phyloP scores from a whole-genome alignment of 2,329 filamentous ascomycete genomes.

The Fusarium napiforme region DNA sequence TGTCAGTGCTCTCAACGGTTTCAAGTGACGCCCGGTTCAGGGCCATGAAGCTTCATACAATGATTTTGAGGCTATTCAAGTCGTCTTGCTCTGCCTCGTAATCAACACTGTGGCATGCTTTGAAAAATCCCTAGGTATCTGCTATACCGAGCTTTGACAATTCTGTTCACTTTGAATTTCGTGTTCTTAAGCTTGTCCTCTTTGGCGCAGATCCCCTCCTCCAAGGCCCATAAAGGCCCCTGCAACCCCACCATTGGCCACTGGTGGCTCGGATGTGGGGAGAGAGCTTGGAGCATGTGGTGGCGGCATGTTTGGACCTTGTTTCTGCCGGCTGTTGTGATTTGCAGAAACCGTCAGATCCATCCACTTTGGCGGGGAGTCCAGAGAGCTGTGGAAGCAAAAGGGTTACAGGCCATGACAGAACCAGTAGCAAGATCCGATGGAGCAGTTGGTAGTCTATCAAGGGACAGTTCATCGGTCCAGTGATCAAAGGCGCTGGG shows the following conservation, averaged over 20 bases:
- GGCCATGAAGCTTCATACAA: background rate
- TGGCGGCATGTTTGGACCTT: slow-evolving; percentile 33
- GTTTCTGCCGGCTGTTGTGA: slow-evolving; percentile 37
- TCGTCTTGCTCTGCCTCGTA: background rate
- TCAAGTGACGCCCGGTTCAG: slow-evolving; percentile 3
- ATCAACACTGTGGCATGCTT: background rate
- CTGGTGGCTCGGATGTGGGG: slow-evolving; percentile 41
- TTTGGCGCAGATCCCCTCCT: slow-evolving; percentile 22
- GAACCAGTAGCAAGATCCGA: slow-evolving; percentile 18
- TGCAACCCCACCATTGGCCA: slow-evolving; percentile 36
- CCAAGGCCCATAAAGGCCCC: slow-evolving; percentile 1
- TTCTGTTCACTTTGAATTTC: slow-evolving; percentile 5
- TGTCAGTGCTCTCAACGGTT: slow-evolving; percentile 20
- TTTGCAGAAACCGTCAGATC: slow-evolving; percentile 37
- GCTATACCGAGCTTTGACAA: slow-evolving; percentile 5
- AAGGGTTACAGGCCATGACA: slow-evolving; percentile 24
- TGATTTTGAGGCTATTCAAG: background rate
- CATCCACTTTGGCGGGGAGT: slow-evolving; percentile 38
- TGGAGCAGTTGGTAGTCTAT: slow-evolving; percentile 1
- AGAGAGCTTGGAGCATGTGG: slow-evolving; percentile 37
- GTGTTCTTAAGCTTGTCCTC: slow-evolving; percentile 24
- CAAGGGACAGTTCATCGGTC: background rate
- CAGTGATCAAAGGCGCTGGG: background rate
- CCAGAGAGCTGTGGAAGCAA: slow-evolving; percentile 29
- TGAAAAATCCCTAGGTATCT: background rate